phyloP scores from a whole-genome alignment of 228 moss, liverwort and hornwort genomes.

The Sphagnum magellanicum region DNA sequence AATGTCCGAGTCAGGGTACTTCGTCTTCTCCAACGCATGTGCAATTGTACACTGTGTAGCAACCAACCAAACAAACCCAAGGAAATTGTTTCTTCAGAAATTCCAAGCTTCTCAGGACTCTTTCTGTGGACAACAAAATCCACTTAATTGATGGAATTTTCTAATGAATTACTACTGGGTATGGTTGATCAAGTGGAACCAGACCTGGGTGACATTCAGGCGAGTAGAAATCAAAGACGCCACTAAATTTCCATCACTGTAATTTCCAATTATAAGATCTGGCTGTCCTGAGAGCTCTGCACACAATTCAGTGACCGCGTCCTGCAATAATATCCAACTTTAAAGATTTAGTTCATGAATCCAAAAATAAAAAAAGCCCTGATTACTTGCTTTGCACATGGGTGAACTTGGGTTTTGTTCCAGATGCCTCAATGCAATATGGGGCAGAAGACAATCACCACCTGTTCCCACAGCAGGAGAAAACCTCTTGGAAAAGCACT shows the following conservation, averaged over 20 bases:
- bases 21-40: conserved; percentile 95
- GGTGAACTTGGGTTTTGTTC: too few species aligned
- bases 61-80: background rate
- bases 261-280: conserved; percentile 89
- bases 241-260: conserved; percentile 91
- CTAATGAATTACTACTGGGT: too few species aligned
- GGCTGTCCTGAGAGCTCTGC: conserved; percentile 70
- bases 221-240: conserved; percentile 64
- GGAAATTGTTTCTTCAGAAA: background rate
- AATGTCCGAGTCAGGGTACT: conserved; percentile 93
- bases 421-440: too few species aligned
- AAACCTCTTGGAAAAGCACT: too few species aligned
- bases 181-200: background rate
- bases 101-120: too few species aligned
- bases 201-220: conserved; percentile 83
- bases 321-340: conserved; percentile 24
- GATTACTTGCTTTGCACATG: too few species aligned
- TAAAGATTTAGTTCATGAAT: too few species aligned
- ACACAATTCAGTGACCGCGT: conserved; percentile 54
- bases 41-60: conserved; percentile 78
- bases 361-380: too few species aligned
- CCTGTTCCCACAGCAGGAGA: too few species aligned
- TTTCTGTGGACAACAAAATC: too few species aligned
- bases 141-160: too few species aligned
- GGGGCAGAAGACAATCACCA: too few species aligned